These are phyloP conservation scores for Apiotrichum montevideense DNA, from an alignment of 1,284 basidiomycete species.

Conservation along the genomic window DNA sequence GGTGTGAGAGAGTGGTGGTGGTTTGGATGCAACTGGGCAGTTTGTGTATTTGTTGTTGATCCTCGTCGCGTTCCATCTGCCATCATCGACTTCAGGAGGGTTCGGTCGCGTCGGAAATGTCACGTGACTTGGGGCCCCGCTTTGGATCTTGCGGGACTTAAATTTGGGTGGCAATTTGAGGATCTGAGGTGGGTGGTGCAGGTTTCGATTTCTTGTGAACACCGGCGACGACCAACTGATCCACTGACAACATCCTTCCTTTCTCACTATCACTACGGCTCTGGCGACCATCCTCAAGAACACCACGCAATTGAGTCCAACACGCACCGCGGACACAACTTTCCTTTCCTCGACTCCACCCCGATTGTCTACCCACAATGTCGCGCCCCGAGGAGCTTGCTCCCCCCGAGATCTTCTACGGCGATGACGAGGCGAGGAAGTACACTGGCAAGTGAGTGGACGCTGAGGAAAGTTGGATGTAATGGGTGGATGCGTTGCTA, in stretches of 20 bases:
- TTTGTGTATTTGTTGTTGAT: neutral
- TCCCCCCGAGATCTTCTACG: conserved; percentile 98
- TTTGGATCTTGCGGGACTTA: neutral
- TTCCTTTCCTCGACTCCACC: neutral
- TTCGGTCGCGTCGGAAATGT: no score
- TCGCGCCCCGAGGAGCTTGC: conserved; percentile 92
- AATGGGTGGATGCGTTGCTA: no score
- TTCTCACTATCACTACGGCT: no score
- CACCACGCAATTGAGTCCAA: no score
- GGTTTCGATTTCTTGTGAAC: no score
- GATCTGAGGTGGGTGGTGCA: neutral
- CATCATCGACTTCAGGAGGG: neutral
- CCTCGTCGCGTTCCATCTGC: neutral
- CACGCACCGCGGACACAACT: neutral
- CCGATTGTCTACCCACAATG: conserved; percentile 52
- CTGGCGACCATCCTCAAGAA: no score
- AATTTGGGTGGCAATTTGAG: neutral
- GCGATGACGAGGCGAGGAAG: conserved; percentile 88
- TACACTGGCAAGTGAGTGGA: conserved; percentile 83
- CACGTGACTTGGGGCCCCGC: neutral
- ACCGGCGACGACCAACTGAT: no score
- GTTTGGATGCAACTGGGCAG: neutral
- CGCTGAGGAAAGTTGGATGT: neutral
- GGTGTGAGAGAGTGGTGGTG: neutral
- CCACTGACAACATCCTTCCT: no score